phyloP scores from a whole-genome alignment of 2,329 filamentous ascomycete species.

The Ophiocordyceps australis region DNA sequence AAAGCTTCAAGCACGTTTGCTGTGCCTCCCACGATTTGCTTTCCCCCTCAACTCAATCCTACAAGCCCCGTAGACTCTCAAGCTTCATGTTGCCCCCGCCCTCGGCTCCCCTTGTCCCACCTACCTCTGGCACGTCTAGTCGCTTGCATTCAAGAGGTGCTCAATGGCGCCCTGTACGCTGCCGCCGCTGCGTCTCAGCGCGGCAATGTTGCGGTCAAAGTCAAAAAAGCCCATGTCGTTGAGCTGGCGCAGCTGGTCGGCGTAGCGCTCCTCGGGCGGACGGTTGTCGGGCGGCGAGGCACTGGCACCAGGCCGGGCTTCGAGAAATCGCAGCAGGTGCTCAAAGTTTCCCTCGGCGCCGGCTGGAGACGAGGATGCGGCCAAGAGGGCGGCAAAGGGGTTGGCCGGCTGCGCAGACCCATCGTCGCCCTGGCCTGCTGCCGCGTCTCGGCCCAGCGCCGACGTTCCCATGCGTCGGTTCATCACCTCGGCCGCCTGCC shows the following conservation, averaged over 20 bases:
- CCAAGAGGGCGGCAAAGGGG: constrained; percentile 51
- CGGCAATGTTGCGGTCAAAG: constrained; percentile 83
- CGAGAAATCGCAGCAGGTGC: constrained; percentile 32
- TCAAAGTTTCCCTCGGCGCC: too few relatives aligned
- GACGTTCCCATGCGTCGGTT: constrained; percentile 8
- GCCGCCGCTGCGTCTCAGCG: constrained; percentile 72
- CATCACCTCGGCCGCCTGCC: too few relatives aligned
- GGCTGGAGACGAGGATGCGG: too few relatives aligned
- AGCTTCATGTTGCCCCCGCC: neutral
- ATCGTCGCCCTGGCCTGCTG: constrained; percentile 7
- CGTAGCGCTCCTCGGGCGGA: constrained; percentile 86
- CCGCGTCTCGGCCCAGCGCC: constrained; percentile 3
- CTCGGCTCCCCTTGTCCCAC: neutral
- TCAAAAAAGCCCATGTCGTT: constrained; percentile 99
- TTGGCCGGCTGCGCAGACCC: constrained; percentile 28
- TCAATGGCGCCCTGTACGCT: constrained; percentile 88
- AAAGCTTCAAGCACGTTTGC: too few relatives aligned
- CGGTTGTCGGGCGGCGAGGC: constrained; percentile 57
- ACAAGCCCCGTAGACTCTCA: too few relatives aligned
- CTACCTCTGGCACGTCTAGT: constrained; percentile 2
- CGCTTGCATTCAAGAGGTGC: constrained; percentile 35
- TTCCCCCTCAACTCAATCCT: too few relatives aligned
- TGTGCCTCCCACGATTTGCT: too few relatives aligned
- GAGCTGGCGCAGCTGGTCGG: constrained; percentile 73
- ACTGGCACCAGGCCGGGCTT: constrained; percentile 20